Base-by-base conservation (phyloP, 2,329 filamentous ascomycete genomes). In the Ascochyta pisi region DNA sequence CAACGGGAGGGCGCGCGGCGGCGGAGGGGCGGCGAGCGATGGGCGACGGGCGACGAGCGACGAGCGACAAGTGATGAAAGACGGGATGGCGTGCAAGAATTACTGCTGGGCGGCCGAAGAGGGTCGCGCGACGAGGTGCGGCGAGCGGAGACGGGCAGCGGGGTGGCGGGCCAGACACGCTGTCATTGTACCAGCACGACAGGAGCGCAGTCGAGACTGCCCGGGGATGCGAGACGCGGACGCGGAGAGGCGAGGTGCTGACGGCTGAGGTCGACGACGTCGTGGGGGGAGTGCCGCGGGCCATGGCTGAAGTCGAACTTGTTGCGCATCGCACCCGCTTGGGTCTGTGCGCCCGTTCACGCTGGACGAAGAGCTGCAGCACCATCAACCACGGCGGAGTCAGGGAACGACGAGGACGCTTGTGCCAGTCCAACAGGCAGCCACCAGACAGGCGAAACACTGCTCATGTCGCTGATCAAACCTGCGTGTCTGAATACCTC, bases 21-120 rank as follows among this genome's bases (percentile, higher is more conserved):
- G 39, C 50, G 58, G 45, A 42, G 34, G 55, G 77, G 76, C 62
- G 76, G 69, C 69, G 59, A 75, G 70, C 58, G 71, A 69, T 45
- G 74, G 65, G 52, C 77, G 73, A 88, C 88, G 86, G 75, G 73
- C 88, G 91, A 91, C 59, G 62, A 39, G 63, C 53, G 54, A 4
- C 9, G 2, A 10, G 27, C 27, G 7, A 10, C 27, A 12, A 9
- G 27, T 3, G 27, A 10, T 10, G 27, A 9, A 51, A 46, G 58
- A 52, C 43, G 43, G 57, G 57, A 53, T 62, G 41, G 50, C 41
- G 54, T 47, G 40, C 33, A 46, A 59, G 34, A 66, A 63, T 65
- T 70, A 64, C 65, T 71, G 63, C 70, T 67, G 62, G 64, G 64
- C 53, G 65, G 60, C 54, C 62, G 59, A 57, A 19, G 54, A 45